These are phyloP conservation scores for Ogataea neopini DNA, from an alignment of 805 yeast genomes.

Conservation along the genomic window DNA sequence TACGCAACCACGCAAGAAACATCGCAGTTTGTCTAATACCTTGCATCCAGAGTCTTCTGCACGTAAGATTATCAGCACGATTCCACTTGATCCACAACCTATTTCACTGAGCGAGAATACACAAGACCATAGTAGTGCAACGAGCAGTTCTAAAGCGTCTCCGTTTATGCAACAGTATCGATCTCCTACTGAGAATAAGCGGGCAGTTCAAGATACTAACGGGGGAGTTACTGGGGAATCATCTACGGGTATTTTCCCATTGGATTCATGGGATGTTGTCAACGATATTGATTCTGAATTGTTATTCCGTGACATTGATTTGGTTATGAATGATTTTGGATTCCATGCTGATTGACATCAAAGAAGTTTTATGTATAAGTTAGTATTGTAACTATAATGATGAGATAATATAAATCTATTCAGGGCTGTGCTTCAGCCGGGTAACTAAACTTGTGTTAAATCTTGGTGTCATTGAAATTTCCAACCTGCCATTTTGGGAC, in stretches of 20 bases:
- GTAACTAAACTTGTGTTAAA: conserved; percentile 1
- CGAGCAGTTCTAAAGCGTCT: conserved; percentile 21
- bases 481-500: conserved; percentile 1
- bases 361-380: too few relatives aligned
- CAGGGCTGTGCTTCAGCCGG: background rate
- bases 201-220: background rate
- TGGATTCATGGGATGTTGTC: conserved; percentile 42
- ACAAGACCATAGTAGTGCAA: conserved; percentile 26
- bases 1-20: conserved; percentile 36
- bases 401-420: too few relatives aligned
- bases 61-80: conserved; percentile 70
- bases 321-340: conserved; percentile 90
- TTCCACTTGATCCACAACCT: conserved; percentile 84
- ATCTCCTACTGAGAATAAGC: conserved; percentile 20
- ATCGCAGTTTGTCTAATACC: conserved; percentile 53
- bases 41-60: conserved; percentile 71
- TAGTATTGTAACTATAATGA: too few relatives aligned
- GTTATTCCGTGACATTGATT: conserved; percentile 80
- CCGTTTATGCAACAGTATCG: conserved; percentile 21
- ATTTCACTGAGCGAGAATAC: conserved; percentile 42
- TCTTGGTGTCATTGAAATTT: background rate
- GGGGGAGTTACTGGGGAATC: background rate
- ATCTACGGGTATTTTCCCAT: conserved; percentile 28
- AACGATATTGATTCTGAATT: conserved; percentile 50
- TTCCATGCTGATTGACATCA: conserved; percentile 63